Percentiles rank a stretch among this genome's conserved stretches.
Evolutionary conservation across 441 rosid genomes (phyloP).

Genomic region (Erodium texanum): DNA sequence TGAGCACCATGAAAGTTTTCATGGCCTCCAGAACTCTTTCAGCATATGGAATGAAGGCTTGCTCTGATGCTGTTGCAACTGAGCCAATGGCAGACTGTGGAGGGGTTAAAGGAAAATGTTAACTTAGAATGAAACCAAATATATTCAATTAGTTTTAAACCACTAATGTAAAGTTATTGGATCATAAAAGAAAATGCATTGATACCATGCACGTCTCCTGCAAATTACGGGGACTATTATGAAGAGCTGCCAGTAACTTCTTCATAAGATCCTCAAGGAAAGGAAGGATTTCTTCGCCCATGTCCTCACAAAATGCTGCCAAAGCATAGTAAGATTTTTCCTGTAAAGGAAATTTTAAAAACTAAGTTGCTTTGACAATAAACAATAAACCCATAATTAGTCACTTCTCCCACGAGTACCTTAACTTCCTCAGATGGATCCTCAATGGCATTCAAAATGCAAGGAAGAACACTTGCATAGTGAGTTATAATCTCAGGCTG

Average conservation of each 20-base stretch:
- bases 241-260: slow-evolving; percentile 76
- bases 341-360: slow-evolving; percentile 23
- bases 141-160: slow-evolving; percentile 7
- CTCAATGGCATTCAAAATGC: slow-evolving; percentile 84
- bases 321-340: slow-evolving; percentile 97
- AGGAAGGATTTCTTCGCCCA: slow-evolving; percentile 93
- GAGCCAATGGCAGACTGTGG: slow-evolving; percentile 97
- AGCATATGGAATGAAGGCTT: slow-evolving; percentile 93
- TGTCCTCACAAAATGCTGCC: slow-evolving; percentile 98
- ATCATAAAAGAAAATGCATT: slow-evolving; percentile 13
- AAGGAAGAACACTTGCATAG: slow-evolving; percentile 81
- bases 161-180: background rate
- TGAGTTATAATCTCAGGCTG: slow-evolving; percentile 91
- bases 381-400: background rate
- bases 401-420: slow-evolving; percentile 33
- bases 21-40: slow-evolving; percentile 79
- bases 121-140: slow-evolving; percentile 6
- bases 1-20: slow-evolving; percentile 92
- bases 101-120: slow-evolving; percentile 16
- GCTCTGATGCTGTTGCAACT: slow-evolving; percentile 95
- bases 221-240: slow-evolving; percentile 77
- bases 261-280: slow-evolving; percentile 89
- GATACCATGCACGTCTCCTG: slow-evolving; percentile 99
- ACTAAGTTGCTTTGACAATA: background rate
- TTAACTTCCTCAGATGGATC: slow-evolving; percentile 95